Percentiles rank a stretch among this genome's conserved stretches.
Conservation (phyloP, 495 filamentous ascomycete species). For the Talaromyces adpressus region DNA sequence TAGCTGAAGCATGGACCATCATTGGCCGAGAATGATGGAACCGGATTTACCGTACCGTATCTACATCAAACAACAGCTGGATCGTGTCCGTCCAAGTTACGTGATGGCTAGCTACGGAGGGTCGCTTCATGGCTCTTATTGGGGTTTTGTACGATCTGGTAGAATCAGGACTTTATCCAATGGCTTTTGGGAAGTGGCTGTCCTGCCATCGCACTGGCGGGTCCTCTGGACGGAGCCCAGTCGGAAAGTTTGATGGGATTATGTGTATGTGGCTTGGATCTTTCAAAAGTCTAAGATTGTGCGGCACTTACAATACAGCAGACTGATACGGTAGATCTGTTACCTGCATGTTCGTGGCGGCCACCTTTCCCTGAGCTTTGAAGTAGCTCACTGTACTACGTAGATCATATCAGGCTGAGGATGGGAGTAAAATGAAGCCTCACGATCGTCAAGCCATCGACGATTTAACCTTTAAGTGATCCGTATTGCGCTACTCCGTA, state of each 20-base stretch:
- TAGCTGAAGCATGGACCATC: neutral
- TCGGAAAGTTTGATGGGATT: constrained; percentile 2
- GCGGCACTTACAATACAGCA: neutral
- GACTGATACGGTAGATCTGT: neutral
- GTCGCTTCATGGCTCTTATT: neutral
- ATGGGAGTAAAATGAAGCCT: too few relatives aligned
- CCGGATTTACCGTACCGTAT: neutral
- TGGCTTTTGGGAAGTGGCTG: neutral
- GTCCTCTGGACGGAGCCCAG: neutral
- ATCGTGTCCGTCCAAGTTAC: too few relatives aligned
- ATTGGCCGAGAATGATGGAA: neutral
- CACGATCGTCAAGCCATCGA: too few relatives aligned
- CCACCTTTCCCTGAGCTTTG: neutral
- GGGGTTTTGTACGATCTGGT: neutral
- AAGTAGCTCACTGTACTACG: too few relatives aligned
- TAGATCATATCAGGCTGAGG: too few relatives aligned
- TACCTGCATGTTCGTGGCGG: neutral
- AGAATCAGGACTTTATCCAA: neutral
- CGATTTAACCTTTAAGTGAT: too few relatives aligned
- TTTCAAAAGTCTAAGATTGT: neutral
- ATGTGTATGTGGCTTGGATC: neutral
- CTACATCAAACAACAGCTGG: neutral
- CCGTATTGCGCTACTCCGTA: too few relatives aligned
- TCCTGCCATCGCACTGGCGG: neutral
- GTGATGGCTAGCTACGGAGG: neutral